Evolutionary conservation across 2,329 filamentous ascomycete species (phyloP).

Genomic region (Coniochaeta sp.): DNA sequence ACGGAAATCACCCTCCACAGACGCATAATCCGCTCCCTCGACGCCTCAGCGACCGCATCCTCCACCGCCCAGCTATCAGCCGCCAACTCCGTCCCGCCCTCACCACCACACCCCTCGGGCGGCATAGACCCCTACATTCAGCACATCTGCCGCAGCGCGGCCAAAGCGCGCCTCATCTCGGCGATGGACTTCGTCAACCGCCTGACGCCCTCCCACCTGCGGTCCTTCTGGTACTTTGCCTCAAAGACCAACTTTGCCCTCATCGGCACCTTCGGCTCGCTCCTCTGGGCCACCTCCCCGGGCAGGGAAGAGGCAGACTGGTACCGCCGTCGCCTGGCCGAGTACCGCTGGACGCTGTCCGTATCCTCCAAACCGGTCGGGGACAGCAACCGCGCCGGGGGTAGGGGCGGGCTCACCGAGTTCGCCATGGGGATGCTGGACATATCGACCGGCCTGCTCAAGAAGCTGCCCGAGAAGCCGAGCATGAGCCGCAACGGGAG

Average conservation of each 20-base stretch:
- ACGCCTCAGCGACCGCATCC: slow-evolving; percentile 26
- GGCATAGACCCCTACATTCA: slow-evolving; percentile 71
- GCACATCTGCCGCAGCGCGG: slow-evolving; percentile 87
- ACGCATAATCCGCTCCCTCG: slow-evolving; percentile 77
- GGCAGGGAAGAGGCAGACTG: slow-evolving; percentile 86
- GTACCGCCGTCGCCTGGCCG: slow-evolving; percentile 75
- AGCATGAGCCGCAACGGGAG: slow-evolving; percentile 50
- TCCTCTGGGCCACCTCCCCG: slow-evolving; percentile 83
- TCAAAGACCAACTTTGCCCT: slow-evolving; percentile 88
- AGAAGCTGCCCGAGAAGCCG: slow-evolving; percentile 64
- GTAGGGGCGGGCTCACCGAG: slow-evolving; percentile 49
- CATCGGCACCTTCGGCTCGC: slow-evolving; percentile 86
- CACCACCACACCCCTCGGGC: slow-evolving; percentile 14
- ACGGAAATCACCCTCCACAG: slow-evolving; percentile 91
- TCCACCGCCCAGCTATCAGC: slow-evolving; percentile 11
- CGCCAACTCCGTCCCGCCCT: slow-evolving; percentile 21
- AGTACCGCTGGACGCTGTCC: slow-evolving; percentile 90
- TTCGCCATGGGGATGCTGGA: slow-evolving; percentile 76
- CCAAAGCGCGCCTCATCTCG: slow-evolving; percentile 88
- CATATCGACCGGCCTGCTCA: slow-evolving; percentile 60
- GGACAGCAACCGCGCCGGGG: slow-evolving; percentile 23
- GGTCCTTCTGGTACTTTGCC: slow-evolving; percentile 89
- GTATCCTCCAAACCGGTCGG: slow-evolving; percentile 64
- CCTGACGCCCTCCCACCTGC: slow-evolving; percentile 74
- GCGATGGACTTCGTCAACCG: slow-evolving; percentile 98